Percentiles rank a stretch among this genome's conserved stretches.
phyloP scores from a whole-genome alignment of 768 basidiomycete species.

The Suillus variegatus region DNA sequence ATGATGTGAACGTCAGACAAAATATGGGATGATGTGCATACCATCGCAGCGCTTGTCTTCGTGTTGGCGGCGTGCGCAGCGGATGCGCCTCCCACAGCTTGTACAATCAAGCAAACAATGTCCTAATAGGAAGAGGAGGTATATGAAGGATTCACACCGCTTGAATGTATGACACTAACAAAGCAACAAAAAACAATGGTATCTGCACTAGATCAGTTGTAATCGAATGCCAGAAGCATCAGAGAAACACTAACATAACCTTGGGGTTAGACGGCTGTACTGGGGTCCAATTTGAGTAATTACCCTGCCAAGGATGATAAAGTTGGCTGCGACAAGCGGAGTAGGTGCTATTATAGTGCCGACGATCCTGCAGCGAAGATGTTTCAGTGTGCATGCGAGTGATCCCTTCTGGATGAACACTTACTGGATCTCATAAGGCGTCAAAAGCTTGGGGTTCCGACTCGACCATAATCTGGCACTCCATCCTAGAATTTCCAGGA shows the following conservation, averaged over 20 bases:
- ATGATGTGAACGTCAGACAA: neutral
- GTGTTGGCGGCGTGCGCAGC: conserved; percentile 40
- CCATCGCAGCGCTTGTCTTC: conserved; percentile 23
- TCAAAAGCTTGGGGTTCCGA: conserved; percentile 15
- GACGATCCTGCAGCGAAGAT: conserved; percentile 22
- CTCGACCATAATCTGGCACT: conserved; percentile 54
- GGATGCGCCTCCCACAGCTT: conserved; percentile 43
- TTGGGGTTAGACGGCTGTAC: conserved; percentile 49
- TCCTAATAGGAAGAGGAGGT: conserved; percentile 24
- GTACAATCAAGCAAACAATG: conserved; percentile 39
- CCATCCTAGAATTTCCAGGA: conserved; percentile 59
- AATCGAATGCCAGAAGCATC: neutral
- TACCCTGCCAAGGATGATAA: conserved; percentile 52
- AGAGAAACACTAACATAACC: conserved; percentile 22
- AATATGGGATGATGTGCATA: conserved; percentile 5
- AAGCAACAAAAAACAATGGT: conserved; percentile 14
- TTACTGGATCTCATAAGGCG: conserved; percentile 48
- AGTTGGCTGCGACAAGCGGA: conserved; percentile 56
- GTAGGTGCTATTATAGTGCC: conserved; percentile 56
- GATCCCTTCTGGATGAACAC: conserved; percentile 11
- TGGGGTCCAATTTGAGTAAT: conserved; percentile 44
- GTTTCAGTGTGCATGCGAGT: neutral
- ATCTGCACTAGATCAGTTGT: conserved; percentile 12
- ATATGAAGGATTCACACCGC: neutral
- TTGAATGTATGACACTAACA: conserved; percentile 9